Percentiles rank a stretch among this genome's conserved stretches.
These are phyloP conservation scores for Hyaloscypha hepaticicola DNA, from an alignment of 495 filamentous ascomycete genomes.

Conservation along the genomic window DNA sequence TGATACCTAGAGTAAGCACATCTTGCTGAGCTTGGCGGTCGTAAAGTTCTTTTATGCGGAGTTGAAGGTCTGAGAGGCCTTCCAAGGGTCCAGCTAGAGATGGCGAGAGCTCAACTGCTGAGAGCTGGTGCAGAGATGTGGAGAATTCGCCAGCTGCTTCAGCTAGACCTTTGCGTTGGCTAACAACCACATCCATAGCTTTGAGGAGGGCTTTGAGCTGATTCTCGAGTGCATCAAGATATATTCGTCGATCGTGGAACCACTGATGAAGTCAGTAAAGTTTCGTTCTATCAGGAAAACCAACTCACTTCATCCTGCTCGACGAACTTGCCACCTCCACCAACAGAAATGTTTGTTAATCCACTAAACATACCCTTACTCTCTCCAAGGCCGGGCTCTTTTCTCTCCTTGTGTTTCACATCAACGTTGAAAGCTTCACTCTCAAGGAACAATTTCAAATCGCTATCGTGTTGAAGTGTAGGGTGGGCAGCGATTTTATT, in stretches of 20 bases:
- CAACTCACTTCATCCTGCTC: slow-evolving; percentile 91
- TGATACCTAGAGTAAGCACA: slow-evolving; percentile 92
- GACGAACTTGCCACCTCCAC: slow-evolving; percentile 80
- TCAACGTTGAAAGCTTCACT: slow-evolving; percentile 94
- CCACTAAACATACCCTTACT: slow-evolving; percentile 91
- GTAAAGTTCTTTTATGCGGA: slow-evolving; percentile 92
- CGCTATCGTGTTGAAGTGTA: slow-evolving; percentile 87
- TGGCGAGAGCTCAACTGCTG: slow-evolving; percentile 83
- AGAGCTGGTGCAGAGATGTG: slow-evolving; percentile 82
- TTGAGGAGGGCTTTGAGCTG: slow-evolving; percentile 94
- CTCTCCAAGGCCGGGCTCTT: slow-evolving; percentile 80
- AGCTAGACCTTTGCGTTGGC: slow-evolving; percentile 85
- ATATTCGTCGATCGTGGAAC: slow-evolving; percentile 95
- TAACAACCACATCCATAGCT: slow-evolving; percentile 87
- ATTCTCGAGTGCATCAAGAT: slow-evolving; percentile 90
- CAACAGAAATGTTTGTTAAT: slow-evolving; percentile 68
- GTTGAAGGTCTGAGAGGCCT: slow-evolving; percentile 85
- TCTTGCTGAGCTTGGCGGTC: slow-evolving; percentile 97
- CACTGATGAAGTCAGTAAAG: slow-evolving; percentile 53
- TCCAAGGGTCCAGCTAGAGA: slow-evolving; percentile 87
- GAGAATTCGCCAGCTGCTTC: slow-evolving; percentile 94
- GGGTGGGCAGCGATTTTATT: slow-evolving; percentile 92
- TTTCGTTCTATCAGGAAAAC: neutral
- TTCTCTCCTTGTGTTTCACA: slow-evolving; percentile 95
- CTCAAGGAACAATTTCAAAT: slow-evolving; percentile 94